phyloP scores from a whole-genome alignment of 2,329 filamentous ascomycete species.

The Proliferodiscus dingleyae region DNA sequence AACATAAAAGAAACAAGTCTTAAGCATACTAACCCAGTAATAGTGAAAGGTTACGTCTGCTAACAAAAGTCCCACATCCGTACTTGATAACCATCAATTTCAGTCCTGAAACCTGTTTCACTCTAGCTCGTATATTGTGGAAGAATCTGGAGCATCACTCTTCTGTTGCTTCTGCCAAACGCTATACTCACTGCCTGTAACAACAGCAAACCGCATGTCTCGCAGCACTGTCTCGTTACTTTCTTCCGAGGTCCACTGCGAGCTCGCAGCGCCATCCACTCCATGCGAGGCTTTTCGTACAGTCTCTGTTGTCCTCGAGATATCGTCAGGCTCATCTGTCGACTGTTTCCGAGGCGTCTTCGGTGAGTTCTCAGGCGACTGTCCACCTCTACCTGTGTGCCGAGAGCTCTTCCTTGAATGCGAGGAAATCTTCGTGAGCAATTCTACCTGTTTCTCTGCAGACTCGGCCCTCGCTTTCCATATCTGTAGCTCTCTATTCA shows the following conservation, averaged over 20 bases:
- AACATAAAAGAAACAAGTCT: too few species aligned
- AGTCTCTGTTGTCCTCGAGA: conserved; percentile 1
- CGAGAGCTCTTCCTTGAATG: conserved; percentile 6
- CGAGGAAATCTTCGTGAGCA: conserved; percentile 20
- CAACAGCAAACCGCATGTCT: conserved; percentile 3
- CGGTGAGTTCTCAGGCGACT: neutral
- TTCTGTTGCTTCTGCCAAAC: conserved; percentile 7
- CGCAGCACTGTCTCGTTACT: conserved; percentile 24
- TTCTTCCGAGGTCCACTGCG: conserved; percentile 11
- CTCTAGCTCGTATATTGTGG: too few species aligned
- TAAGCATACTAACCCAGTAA: too few species aligned
- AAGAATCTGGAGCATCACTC: too few species aligned
- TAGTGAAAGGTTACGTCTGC: too few species aligned
- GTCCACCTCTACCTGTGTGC: too few species aligned
- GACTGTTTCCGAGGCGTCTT: neutral
- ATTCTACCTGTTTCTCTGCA: conserved; percentile 48
- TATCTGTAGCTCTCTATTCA: conserved; percentile 38
- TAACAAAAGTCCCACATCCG: too few species aligned
- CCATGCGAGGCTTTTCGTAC: conserved; percentile 14
- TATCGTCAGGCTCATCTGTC: conserved; percentile 6
- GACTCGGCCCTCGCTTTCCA: conserved; percentile 54
- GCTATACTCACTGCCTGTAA: conserved; percentile 11
- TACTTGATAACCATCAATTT: too few species aligned
- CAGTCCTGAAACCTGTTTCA: too few species aligned
- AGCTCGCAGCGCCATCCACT: conserved; percentile 14